These are phyloP conservation scores for Aspergillus sojae DNA, from an alignment of 2,329 filamentous ascomycete species.

Conservation along the genomic window DNA sequence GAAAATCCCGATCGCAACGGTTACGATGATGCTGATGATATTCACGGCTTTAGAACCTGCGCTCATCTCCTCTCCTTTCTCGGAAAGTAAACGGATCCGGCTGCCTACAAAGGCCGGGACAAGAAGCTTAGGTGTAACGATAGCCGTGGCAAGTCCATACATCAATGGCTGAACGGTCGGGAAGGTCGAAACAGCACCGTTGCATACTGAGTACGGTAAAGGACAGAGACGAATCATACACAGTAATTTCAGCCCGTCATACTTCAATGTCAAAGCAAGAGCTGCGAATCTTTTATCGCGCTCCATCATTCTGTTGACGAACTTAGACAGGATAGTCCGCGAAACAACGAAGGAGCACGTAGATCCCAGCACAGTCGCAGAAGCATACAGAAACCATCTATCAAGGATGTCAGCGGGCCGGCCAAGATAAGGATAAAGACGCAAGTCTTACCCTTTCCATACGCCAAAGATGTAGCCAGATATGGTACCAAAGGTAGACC, in stretches of 20 bases:
- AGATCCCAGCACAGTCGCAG: slow-evolving; percentile 76
- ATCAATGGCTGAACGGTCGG: slow-evolving; percentile 76
- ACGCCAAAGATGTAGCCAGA: slow-evolving; percentile 73
- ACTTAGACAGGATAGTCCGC: slow-evolving; percentile 73
- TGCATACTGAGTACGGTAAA: slow-evolving; percentile 87
- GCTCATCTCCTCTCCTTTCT: slow-evolving; percentile 82
- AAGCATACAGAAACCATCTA: slow-evolving; percentile 82
- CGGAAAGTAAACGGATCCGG: slow-evolving; percentile 79
- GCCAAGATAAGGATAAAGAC: neutral
- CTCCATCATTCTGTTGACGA: slow-evolving; percentile 79
- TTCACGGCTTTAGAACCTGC: slow-evolving; percentile 76
- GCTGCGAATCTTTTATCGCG: slow-evolving; percentile 86
- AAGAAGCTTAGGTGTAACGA: slow-evolving; percentile 82
- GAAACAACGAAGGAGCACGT: slow-evolving; percentile 79
- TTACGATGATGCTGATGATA: slow-evolving; percentile 77
- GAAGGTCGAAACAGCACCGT: slow-evolving; percentile 92
- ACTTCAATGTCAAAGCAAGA: slow-evolving; percentile 81
- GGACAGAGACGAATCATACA: slow-evolving; percentile 92
- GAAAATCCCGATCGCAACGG: slow-evolving; percentile 68
- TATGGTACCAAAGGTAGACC: slow-evolving; percentile 74
- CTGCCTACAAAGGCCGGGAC: slow-evolving; percentile 92
- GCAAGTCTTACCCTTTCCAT: slow-evolving; percentile 65
- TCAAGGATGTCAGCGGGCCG: slow-evolving; percentile 26
- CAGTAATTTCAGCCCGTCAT: slow-evolving; percentile 85
- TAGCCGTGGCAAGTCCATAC: slow-evolving; percentile 80